Base-by-base conservation (phyloP, 345 rosid genomes). In the Clarkia xantiana region DNA sequence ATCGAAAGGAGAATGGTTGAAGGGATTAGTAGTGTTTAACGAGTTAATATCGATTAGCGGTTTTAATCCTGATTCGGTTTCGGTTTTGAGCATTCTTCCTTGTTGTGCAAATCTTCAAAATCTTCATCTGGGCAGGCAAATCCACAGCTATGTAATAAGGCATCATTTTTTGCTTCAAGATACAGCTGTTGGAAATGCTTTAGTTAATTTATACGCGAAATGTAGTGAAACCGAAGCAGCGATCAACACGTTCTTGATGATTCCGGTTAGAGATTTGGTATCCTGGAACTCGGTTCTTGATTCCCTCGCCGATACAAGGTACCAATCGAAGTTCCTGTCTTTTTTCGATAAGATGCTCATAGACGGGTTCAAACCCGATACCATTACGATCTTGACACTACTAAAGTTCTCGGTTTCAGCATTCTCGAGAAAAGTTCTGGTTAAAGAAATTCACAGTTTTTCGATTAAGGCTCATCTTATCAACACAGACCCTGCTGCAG, bases 361-460 rank as follows among this genome's bases (percentile, higher is more conserved):
- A 57, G 86, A 76, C 69, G 71, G 75, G 53, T 40, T 70, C 52
- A 66, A 56, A 62, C 79, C 82, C 3, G 78, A 80, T 49, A 62
- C 63, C 42, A 51, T 80, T 53, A 71, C 87, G 17, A 51, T 76
- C 58, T 69, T 76, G 60, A 63, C 66, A 53, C 48, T 67, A 25
- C 44, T 80, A 47, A 81, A 48, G 22, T 68, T 62, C 46, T 72
- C 68, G 54, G 48, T 56, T 34, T 38, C 49, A 10, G 36, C 36
- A 42, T 12, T 59, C 41, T 61, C 53, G 42, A 70, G 63, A 55
- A 46, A 62, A 43, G 50, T 62, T 41, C 70, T 67, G 54, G 76
- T 84, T 41, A 87, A 79, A 67, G 96, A 84, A 68, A 67, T 69
- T 19, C 96, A 87, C 59, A 59, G 86, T 67, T 87, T 74, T 57